Evolutionary conservation across 345 rosid species (phyloP), one percentile per base, ranked within the genome.

Genomic region (Bretschneidera sinensis): DNA sequence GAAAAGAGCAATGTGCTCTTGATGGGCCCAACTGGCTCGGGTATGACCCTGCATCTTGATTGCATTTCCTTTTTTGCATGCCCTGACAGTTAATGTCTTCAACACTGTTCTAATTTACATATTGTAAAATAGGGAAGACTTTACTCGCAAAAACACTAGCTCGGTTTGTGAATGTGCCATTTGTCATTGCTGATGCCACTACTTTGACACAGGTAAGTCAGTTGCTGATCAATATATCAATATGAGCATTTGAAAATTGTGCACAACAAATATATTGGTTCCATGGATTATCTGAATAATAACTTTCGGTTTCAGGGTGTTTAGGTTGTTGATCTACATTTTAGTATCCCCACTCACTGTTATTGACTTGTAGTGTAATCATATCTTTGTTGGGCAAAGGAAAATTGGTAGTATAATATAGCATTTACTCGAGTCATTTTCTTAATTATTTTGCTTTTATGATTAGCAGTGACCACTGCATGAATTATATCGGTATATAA

Each of bases 21-120:
- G 80, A 88, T 92, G 83, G 98, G 96, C 20, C 96, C 97, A 47
- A 92, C 98, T 64, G 98, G 97, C 63, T 92, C 98, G 35, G 98
- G 98, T 89, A 79, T 34, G 78, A 51, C 9, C 25, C 39, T 62
- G 50, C 53, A 47, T 61, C 54, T 33, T 28, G 21, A 10, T 50
- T 54, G 24, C 61, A 18, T 58, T 1, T 15, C 24, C 23, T 55
- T 21, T 57, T 63, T 51, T 58, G 43, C 33, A 43, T 59, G 34
- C 14, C 2, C 33, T 57, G 21, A 39, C 35, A 21, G 18, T 5
- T 53, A 15, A 23, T 45, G 50, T 59, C 60, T 55, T 43, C 43
- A 35, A 24, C 55, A 20, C 68, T 50, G 16, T 52, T 60, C 72
- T 82, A 52, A 75, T 71, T 66, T 70, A 34, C 6, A 1, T 68